Percentiles rank a stretch among this genome's conserved stretches.
phyloP scores from a whole-genome alignment of 257 asterid species.

The Plantago elongata region DNA sequence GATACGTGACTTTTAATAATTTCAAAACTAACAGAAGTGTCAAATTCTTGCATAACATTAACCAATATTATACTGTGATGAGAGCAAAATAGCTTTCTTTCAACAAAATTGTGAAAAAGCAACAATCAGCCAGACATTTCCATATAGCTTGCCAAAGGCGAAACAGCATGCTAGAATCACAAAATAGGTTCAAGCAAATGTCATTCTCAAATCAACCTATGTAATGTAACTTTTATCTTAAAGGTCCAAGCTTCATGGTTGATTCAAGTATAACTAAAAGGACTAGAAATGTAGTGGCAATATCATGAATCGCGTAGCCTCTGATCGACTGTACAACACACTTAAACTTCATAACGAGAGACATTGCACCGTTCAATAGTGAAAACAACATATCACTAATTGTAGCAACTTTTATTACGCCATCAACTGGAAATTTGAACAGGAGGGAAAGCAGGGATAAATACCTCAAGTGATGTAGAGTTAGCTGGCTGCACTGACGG shows the following conservation, averaged over 20 bases:
- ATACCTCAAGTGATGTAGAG: conserved; percentile 72
- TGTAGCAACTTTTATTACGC: neutral
- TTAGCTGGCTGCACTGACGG: conserved; percentile 57
- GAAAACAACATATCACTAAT: neutral
- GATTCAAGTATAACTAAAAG: too few relatives aligned
- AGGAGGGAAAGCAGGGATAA: conserved; percentile 17
- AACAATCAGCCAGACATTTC: neutral
- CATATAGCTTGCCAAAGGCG: neutral
- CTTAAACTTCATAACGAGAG: too few relatives aligned
- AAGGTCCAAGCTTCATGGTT: too few relatives aligned
- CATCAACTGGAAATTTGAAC: too few relatives aligned
- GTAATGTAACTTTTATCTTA: too few relatives aligned
- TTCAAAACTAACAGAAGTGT: neutral
- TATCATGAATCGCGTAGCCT: too few relatives aligned
- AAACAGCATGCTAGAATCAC: neutral
- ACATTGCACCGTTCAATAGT: too few relatives aligned
- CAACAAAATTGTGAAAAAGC: neutral
- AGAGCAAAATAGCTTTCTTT: neutral
- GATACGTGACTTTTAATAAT: neutral
- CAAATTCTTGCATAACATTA: neutral
- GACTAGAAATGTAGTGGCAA: too few relatives aligned
- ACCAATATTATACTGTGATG: too few relatives aligned
- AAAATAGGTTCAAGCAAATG: too few relatives aligned
- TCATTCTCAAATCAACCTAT: too few relatives aligned
- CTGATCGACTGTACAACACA: too few relatives aligned